phyloP scores from a whole-genome alignment of 208 protist species.

The Trypanosoma scelopori region DNA sequence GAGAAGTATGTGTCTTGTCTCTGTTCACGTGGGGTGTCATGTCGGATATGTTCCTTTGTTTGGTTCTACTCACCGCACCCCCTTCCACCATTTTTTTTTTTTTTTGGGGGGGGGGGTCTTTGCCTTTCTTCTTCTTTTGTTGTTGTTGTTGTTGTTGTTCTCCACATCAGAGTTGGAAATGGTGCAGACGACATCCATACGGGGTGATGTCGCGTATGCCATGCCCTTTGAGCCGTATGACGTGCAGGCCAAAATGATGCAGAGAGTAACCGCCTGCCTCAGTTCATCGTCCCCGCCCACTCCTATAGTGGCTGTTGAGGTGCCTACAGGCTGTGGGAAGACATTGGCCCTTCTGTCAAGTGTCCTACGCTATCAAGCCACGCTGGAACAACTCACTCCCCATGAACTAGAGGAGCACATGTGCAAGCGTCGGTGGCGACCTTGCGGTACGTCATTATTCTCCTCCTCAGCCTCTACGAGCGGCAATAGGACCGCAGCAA shows the following conservation, averaged over 20 bases:
- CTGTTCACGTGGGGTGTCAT: neutral
- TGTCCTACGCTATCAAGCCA: slow-evolving; percentile 67
- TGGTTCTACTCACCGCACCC: slow-evolving; percentile 1
- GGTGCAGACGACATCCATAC: neutral
- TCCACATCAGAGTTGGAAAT: neutral
- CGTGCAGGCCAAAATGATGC: slow-evolving; percentile 90
- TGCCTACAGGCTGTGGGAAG: slow-evolving; percentile 97
- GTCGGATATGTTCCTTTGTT: neutral
- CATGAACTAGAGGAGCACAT: slow-evolving; percentile 92
- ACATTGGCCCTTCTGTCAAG: slow-evolving; percentile 94
- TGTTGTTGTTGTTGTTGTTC: slow-evolving; percentile 1
- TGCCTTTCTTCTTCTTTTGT: slow-evolving; percentile 6
- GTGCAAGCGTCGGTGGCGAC: slow-evolving; percentile 64
- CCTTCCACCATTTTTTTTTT: slow-evolving; percentile 6
- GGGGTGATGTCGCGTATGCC: slow-evolving; percentile 7
- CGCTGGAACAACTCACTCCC: slow-evolving; percentile 93
- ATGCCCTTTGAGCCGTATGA: slow-evolving; percentile 42
- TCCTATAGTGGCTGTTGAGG: slow-evolving; percentile 84
- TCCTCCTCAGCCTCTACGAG: slow-evolving; percentile 53
- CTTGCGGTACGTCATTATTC: slow-evolving; percentile 49
- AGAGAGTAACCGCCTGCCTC: slow-evolving; percentile 46
- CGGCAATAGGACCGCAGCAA: slow-evolving; percentile 33
- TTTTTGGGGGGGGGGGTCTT: neutral
- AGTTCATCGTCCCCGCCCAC: slow-evolving; percentile 29
- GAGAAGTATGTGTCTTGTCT: neutral